Conservation (phyloP, 768 basidiomycete genomes). For the Rhizopogon sp. region DNA sequence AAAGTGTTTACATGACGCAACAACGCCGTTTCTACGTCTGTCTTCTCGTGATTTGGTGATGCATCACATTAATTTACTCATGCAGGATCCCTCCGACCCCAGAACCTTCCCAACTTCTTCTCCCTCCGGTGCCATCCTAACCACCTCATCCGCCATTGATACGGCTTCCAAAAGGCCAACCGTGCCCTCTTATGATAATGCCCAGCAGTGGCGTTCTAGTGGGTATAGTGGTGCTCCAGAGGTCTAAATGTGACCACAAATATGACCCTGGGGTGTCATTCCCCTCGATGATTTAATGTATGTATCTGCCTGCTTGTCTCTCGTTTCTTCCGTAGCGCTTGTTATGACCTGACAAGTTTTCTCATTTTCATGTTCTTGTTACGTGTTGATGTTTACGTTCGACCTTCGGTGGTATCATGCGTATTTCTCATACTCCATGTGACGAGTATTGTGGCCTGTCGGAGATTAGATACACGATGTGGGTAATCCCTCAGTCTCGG, state of each 20-base stretch:
- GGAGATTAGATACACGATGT: no score
- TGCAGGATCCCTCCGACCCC: constrained; percentile 32
- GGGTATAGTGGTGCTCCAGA: constrained; percentile 22
- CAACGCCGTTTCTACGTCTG: constrained; percentile 25
- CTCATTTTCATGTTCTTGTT: neutral
- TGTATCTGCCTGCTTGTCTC: neutral
- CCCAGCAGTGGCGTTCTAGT: constrained; percentile 2
- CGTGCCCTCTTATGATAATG: constrained; percentile 6
- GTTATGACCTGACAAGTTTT: neutral
- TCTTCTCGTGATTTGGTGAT: neutral
- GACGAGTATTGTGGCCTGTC: no score
- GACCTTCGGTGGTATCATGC: no score
- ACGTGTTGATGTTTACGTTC: neutral
- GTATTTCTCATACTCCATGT: no score
- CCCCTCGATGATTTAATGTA: neutral
- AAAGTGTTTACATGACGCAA: constrained; percentile 14
- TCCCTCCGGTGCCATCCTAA: constrained; percentile 8
- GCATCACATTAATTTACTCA: constrained; percentile 1
- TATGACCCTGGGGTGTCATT: neutral
- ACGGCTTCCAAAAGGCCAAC: constrained; percentile 1
- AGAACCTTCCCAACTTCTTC: constrained; percentile 30
- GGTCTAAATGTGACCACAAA: constrained; percentile 6
- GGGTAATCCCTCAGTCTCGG: no score
- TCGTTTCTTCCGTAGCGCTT: neutral
- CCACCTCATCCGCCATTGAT: neutral